Evolutionary conservation across 371 early-diverging fungal species (phyloP).

Genomic region (Synchytrium microbalum): DNA sequence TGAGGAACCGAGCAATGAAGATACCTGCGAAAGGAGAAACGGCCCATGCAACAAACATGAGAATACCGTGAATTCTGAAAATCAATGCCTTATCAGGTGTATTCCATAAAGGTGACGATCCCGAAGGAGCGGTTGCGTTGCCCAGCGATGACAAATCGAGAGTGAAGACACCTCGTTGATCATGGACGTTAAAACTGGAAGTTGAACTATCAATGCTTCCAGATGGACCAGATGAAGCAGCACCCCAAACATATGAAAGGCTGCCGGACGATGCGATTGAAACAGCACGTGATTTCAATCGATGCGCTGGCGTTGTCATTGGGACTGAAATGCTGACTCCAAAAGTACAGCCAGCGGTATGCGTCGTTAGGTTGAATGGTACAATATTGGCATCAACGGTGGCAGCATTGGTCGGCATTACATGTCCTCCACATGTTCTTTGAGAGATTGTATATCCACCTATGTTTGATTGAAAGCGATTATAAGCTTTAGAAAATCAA

Average conservation of each 20-base stretch:
- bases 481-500: too few species aligned
- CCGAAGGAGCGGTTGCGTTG: neutral
- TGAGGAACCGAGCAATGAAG: conserved; percentile 30
- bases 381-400: too few species aligned
- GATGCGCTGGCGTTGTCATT: neutral
- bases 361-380: neutral
- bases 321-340: too few species aligned
- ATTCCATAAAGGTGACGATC: neutral
- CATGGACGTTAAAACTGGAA: conserved; percentile 6
- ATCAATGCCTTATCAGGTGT: neutral
- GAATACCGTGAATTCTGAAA: conserved; percentile 21
- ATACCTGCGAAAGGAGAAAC: conserved; percentile 22
- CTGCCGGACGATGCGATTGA: conserved; percentile 2
- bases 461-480: too few species aligned
- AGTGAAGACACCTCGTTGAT: neutral
- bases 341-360: neutral
- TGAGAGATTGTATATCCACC: too few species aligned
- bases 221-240: neutral
- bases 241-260: neutral
- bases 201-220: neutral
- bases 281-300: conserved; percentile 1
- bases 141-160: neutral
- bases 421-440: too few species aligned
- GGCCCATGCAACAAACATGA: conserved; percentile 30
- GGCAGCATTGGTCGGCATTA: too few species aligned